These are phyloP conservation scores for Coemansia sp. DNA, from an alignment of 192 early-diverging fungal genomes.

Conservation along the genomic window DNA sequence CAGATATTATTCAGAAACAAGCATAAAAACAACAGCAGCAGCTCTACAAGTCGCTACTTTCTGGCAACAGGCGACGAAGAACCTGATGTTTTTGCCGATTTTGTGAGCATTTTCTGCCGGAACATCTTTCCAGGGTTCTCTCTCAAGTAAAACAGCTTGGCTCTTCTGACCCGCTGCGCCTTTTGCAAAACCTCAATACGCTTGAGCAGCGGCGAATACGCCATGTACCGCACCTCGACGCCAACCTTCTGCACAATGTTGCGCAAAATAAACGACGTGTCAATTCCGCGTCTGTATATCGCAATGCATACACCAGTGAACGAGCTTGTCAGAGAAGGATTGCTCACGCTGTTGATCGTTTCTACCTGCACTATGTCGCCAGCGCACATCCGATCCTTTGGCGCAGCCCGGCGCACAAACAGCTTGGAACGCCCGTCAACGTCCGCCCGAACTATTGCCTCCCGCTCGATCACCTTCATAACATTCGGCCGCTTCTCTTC, in stretches of 20 bases:
- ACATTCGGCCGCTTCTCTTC: conserved; percentile 57
- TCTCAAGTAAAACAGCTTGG: conserved; percentile 76
- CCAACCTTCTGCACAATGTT: conserved; percentile 76
- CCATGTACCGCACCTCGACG: conserved; percentile 72
- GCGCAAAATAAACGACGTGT: conserved; percentile 75
- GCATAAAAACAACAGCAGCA: no score
- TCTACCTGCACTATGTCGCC: conserved; percentile 73
- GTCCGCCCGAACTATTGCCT: conserved; percentile 59
- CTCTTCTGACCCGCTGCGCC: conserved; percentile 63
- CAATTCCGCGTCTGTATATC: conserved; percentile 69
- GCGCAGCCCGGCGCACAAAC: conserved; percentile 60
- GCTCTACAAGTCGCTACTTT: conserved; percentile 4
- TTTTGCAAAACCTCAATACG: conserved; percentile 67
- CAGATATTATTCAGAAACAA: no score
- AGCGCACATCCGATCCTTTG: conserved; percentile 56
- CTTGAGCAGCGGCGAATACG: conserved; percentile 78
- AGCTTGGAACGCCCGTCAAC: conserved; percentile 62
- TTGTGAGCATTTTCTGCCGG: conserved; percentile 54
- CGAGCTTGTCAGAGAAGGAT: conserved; percentile 52
- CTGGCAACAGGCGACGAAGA: conserved; percentile 12
- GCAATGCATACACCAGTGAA: conserved; percentile 76
- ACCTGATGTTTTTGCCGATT: conserved; percentile 28
- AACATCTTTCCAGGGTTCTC: conserved; percentile 75
- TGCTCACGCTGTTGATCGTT: conserved; percentile 59
- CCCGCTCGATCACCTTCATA: conserved; percentile 66